These are phyloP conservation scores for Pythium folliculosum DNA, from an alignment of 352 stramenopile genomes.

Conservation along the genomic window DNA sequence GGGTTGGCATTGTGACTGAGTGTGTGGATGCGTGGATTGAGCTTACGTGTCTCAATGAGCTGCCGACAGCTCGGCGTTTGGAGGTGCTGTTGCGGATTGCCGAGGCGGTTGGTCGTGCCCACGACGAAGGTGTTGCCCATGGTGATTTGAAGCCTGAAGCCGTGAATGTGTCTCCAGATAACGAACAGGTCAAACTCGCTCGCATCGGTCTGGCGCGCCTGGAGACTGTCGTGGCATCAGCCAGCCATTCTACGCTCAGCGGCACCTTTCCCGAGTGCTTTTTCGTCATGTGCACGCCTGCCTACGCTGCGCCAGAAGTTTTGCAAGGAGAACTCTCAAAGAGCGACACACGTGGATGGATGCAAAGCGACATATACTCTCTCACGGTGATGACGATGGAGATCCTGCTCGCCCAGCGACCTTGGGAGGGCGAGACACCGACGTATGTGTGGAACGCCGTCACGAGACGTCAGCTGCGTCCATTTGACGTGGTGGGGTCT, in stretches of 20 bases:
- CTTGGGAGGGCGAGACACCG: constrained; percentile 11
- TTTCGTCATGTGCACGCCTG: constrained; percentile 10
- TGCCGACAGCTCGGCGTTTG: background rate
- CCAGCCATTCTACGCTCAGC: background rate
- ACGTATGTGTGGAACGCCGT: constrained; percentile 17
- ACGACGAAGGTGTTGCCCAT: background rate
- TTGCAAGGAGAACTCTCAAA: constrained; percentile 8
- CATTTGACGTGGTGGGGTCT: background rate
- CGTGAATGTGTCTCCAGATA: background rate
- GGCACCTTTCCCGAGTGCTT: constrained; percentile 7
- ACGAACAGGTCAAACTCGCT: background rate
- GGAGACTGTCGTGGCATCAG: constrained; percentile 2
- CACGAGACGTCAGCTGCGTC: background rate
- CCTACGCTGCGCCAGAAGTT: constrained; percentile 16
- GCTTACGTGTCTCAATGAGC: background rate
- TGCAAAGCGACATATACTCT: constrained; percentile 3
- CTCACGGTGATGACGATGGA: constrained; percentile 5
- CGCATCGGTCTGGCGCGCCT: background rate
- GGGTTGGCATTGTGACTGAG: constrained; percentile 1
- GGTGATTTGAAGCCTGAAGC: constrained; percentile 1
- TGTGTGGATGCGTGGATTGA: background rate
- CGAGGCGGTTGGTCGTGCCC: background rate
- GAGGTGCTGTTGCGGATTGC: background rate
- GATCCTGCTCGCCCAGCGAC: background rate
- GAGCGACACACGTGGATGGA: constrained; percentile 1